These are phyloP conservation scores for Aspergillus avenaceus DNA, from an alignment of 495 filamentous ascomycete species.

Conservation along the genomic window DNA sequence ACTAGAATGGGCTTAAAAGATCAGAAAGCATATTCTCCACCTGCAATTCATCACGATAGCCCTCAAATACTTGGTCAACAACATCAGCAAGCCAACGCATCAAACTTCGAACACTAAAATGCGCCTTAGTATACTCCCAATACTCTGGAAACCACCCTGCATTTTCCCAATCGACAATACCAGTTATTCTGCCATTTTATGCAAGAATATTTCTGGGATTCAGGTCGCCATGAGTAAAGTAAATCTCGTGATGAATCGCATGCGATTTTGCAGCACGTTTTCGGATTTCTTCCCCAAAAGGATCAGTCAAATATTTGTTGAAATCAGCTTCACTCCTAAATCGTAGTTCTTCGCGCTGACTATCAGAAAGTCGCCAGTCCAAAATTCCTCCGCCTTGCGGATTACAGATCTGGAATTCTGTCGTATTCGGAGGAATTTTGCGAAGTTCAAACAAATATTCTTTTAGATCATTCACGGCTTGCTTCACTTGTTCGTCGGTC, in stretches of 20 bases:
- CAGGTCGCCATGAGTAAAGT: neutral
- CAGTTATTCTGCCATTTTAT: neutral
- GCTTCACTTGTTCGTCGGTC: constrained; percentile 3
- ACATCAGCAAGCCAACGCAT: constrained; percentile 3
- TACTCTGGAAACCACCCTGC: constrained; percentile 5
- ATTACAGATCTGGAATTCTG: neutral
- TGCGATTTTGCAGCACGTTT: constrained; percentile 3
- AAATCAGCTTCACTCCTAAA: constrained; percentile 2
- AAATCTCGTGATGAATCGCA: neutral
- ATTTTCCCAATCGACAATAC: constrained; percentile 2
- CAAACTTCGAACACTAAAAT: neutral
- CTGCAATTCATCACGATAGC: constrained; percentile 4
- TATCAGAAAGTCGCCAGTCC: neutral
- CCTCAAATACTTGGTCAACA: neutral
- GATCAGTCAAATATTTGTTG: constrained; percentile 1
- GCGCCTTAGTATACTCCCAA: constrained; percentile 4
- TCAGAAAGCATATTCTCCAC: constrained; percentile 5
- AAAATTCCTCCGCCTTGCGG: neutral
- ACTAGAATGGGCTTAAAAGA: constrained; percentile 2
- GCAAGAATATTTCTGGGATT: neutral
- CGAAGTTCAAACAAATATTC: neutral
- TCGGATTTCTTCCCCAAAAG: neutral
- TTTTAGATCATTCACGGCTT: constrained; percentile 1
- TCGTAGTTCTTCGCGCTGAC: neutral
- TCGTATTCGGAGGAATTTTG: neutral